Evolutionary conservation across 1,284 basidiomycete genomes (phyloP).

Genomic region (Cryptococcus hybrid): DNA sequence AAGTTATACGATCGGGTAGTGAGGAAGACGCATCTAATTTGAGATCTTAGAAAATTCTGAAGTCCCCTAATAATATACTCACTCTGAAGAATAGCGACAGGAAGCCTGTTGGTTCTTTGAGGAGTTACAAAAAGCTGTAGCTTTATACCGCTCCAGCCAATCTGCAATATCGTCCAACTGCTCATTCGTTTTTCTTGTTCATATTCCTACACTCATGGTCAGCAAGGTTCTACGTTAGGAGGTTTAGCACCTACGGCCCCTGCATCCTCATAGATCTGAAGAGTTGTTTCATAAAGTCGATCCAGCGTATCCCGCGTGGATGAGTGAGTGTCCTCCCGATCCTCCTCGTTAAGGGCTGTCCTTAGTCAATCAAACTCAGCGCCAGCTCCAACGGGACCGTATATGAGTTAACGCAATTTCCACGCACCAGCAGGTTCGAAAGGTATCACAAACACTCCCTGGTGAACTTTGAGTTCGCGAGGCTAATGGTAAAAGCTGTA

Average conservation of each 20-base stretch:
- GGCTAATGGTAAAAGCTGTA: slow-evolving; percentile 33
- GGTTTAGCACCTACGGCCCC: slow-evolving; percentile 15
- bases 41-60: neutral
- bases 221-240: neutral
- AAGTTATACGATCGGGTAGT: slow-evolving; percentile 11
- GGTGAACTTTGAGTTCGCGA: neutral
- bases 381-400: too few species aligned
- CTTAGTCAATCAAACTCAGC: neutral
- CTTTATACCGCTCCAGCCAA: slow-evolving; percentile 30
- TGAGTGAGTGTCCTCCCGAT: neutral
- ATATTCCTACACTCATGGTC: slow-evolving; percentile 15
- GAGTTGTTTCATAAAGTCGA: slow-evolving; percentile 20
- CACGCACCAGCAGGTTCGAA: slow-evolving; percentile 3
- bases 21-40: slow-evolving; percentile 19
- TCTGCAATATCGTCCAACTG: slow-evolving; percentile 36
- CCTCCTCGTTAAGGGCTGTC: slow-evolving; percentile 17
- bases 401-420: neutral
- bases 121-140: slow-evolving; percentile 15
- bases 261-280: slow-evolving; percentile 15
- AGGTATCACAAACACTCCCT: neutral
- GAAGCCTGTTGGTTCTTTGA: slow-evolving; percentile 23
- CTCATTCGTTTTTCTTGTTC: slow-evolving; percentile 22
- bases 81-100: slow-evolving; percentile 40
- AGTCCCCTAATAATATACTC: slow-evolving; percentile 2
- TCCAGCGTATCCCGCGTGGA: slow-evolving; percentile 10